These are phyloP conservation scores for Mycena leptocephala DNA, from an alignment of 768 basidiomycete genomes.

Conservation along the genomic window DNA sequence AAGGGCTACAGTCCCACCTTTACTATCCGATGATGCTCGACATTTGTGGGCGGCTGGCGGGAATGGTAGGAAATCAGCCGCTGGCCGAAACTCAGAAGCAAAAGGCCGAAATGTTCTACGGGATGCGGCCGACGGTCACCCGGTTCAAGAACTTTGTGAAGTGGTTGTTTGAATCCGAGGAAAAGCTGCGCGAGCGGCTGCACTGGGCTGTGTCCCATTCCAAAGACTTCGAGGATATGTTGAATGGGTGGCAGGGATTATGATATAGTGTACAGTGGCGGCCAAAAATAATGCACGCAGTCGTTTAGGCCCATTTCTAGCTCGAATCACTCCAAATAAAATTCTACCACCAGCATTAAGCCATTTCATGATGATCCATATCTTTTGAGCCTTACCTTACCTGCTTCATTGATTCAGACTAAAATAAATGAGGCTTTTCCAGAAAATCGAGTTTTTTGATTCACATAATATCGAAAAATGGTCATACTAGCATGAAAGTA, in stretches of 20 bases:
- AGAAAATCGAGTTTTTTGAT: no score
- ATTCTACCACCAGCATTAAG: no score
- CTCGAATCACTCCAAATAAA: no score
- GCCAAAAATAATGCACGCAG: no score
- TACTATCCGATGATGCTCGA: constrained; percentile 2
- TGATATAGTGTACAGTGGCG: no score
- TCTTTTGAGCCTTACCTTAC: no score
- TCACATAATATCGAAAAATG: no score
- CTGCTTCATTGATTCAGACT: no score
- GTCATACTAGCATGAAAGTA: no score
- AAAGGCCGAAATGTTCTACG: background rate
- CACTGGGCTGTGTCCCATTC: background rate
- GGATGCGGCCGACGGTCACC: background rate
- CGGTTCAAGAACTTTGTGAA: background rate
- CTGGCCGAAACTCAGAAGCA: background rate
- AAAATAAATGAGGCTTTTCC: no score
- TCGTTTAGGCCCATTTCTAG: no score
- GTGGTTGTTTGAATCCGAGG: background rate
- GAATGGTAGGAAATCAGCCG: background rate
- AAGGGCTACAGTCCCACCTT: background rate
- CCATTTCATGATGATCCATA: no score
- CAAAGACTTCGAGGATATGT: background rate
- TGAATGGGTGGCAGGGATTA: background rate
- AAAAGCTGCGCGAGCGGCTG: background rate
- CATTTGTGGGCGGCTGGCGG: background rate